Percentiles rank a stretch among this genome's conserved stretches.
Evolutionary conservation across 495 filamentous ascomycete genomes (phyloP).

Genomic region (Penicilliopsis zonata): DNA sequence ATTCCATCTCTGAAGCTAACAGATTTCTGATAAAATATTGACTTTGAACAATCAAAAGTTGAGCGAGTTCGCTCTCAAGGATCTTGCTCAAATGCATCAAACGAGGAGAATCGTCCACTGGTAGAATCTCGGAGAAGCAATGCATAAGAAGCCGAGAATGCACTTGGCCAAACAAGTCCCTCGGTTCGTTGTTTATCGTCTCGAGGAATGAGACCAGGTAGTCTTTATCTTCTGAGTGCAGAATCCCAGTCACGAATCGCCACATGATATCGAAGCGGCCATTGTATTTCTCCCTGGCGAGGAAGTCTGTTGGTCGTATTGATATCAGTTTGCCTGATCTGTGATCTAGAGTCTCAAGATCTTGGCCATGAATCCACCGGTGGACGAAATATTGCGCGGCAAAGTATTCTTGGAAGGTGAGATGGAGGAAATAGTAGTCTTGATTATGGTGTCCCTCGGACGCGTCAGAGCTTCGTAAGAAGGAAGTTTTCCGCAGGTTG

Average conservation of each 20-base stretch:
- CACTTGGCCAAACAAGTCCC: no score
- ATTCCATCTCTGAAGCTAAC: no score
- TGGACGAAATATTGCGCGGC: conserved; percentile 25
- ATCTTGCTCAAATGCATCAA: no score
- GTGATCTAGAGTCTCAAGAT: conserved; percentile 9
- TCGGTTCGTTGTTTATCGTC: no score
- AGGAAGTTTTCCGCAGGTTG: conserved; percentile 15
- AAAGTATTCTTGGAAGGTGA: conserved; percentile 18
- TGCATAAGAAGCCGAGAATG: no score
- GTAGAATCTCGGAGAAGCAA: no score
- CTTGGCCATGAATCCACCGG: conserved; percentile 14
- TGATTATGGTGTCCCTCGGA: conserved; percentile 5
- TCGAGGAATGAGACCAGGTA: no score
- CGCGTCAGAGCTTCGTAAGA: conserved; percentile 17
- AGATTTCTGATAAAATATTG: no score
- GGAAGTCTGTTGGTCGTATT: conserved; percentile 11
- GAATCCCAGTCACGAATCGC: conserved; percentile 31
- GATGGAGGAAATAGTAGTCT: conserved; percentile 30
- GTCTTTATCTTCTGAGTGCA: no score
- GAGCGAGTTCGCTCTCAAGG: no score
- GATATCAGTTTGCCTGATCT: background rate
- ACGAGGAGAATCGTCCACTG: no score
- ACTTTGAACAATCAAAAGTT: no score
- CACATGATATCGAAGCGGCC: conserved; percentile 30
- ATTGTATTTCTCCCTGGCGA: conserved; percentile 25